Evolutionary conservation across 805 yeast species (phyloP), one percentile per base, ranked within the genome.

Genomic region (Saccharomycopsis fibuligera): DNA sequence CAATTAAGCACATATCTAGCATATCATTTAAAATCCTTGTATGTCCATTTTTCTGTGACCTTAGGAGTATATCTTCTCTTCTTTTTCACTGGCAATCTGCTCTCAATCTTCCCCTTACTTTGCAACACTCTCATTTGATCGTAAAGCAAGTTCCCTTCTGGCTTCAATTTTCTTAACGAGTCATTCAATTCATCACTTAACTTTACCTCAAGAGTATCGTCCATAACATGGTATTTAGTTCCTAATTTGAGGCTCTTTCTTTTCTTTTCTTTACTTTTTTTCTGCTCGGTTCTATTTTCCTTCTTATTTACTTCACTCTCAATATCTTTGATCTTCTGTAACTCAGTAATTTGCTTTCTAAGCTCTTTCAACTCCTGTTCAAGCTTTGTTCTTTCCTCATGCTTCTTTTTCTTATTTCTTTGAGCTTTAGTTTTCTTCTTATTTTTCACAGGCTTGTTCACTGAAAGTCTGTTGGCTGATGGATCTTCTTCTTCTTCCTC

Each of bases 21-120:
- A n/a, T n/a, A 44, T 59, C 70, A 83, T 67, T 83, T 82, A 61
- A 86, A 86, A 67, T 91, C 95, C 69, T 91, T 91, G 68, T 85
- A 86, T 30, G 90, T 76, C 95, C 95, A 88, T 68, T 90, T 91
- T 65, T 91, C 96, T 27, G 95, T 85, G 54, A 84, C 67, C 72
- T 84, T 87, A 51, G 75, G 83, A 57, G 79, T 73, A 60, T 82
- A 83, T 62, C 78, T 82, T 62, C 83, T 77, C 63, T 71, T 78
- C 63, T 78, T 79, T 56, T 72, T 73, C 50, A 77, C 79, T 10
- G 83, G 86, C 33, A 81, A 75, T 67, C 97, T 79, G 4, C 96
- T 73, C 66, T 91, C 99, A 48, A 93, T 73, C 61, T 83, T 78
- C 57, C 99, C 99, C 27, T 82, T 73, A 54, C 86, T 78, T 68